Evolutionary conservation across 257 asterid genomes (phyloP).

Genomic region (Solanum megistacrolobum): DNA sequence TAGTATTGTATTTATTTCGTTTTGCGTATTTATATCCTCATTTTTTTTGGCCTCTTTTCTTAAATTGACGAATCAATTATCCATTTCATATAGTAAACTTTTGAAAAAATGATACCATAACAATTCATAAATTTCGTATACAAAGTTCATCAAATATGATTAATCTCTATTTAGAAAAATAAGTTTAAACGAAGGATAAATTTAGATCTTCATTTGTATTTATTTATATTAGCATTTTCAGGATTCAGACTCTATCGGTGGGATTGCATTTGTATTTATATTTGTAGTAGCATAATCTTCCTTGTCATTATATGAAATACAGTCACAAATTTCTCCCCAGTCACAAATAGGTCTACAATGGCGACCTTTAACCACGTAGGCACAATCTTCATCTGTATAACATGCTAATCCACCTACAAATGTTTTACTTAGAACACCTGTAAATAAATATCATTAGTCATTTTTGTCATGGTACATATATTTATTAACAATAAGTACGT

Average conservation of each 20-base stretch:
- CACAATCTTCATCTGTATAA: neutral
- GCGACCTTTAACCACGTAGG: neutral
- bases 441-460: neutral
- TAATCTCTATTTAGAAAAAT: neutral
- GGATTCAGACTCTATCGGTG: no score
- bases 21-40: neutral
- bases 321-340: neutral
- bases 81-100: neutral
- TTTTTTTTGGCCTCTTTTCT: neutral
- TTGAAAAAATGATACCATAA: neutral
- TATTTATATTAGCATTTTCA: no score
- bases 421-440: neutral
- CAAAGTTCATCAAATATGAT: neutral
- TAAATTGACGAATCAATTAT: neutral
- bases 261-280: neutral
- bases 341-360: neutral
- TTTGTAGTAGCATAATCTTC: neutral
- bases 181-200: neutral
- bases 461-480: no score
- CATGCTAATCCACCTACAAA: neutral
- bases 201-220: neutral
- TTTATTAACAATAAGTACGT: no score
- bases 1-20: no score
- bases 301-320: neutral
- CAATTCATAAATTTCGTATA: neutral